phyloP scores from a whole-genome alignment of 345 rosid species.

The Punica granatum region DNA sequence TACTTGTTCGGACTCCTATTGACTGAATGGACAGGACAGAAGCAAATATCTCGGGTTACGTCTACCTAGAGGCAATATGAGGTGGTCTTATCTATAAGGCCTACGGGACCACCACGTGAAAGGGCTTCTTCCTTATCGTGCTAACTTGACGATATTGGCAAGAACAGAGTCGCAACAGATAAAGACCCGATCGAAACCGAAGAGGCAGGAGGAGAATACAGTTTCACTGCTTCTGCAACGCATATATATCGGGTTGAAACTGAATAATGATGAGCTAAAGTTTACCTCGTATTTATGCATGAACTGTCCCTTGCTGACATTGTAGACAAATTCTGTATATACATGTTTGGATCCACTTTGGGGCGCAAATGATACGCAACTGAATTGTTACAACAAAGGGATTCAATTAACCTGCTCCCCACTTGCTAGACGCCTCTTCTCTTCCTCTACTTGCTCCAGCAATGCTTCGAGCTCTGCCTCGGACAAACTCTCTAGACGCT shows the following conservation, averaged over 20 bases:
- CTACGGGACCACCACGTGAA: background rate
- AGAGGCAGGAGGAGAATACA: background rate
- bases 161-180: background rate
- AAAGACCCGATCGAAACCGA: background rate
- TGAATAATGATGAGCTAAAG: background rate
- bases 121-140: background rate
- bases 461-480: constrained; percentile 82
- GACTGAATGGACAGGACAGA: background rate
- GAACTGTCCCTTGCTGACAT: background rate
- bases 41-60: background rate
- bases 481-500: constrained; percentile 77
- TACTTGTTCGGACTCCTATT: background rate
- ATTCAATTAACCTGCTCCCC: constrained; percentile 44
- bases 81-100: background rate
- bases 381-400: background rate
- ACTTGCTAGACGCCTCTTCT: constrained; percentile 46
- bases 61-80: background rate
- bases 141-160: background rate
- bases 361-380: background rate
- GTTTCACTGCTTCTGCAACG: background rate
- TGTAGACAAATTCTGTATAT: background rate
- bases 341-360: background rate
- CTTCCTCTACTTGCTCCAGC: constrained; percentile 95
- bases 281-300: background rate
- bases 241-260: background rate